Evolutionary conservation across 1,284 basidiomycete genomes (phyloP).

Genomic region (Gomphus bonarii): DNA sequence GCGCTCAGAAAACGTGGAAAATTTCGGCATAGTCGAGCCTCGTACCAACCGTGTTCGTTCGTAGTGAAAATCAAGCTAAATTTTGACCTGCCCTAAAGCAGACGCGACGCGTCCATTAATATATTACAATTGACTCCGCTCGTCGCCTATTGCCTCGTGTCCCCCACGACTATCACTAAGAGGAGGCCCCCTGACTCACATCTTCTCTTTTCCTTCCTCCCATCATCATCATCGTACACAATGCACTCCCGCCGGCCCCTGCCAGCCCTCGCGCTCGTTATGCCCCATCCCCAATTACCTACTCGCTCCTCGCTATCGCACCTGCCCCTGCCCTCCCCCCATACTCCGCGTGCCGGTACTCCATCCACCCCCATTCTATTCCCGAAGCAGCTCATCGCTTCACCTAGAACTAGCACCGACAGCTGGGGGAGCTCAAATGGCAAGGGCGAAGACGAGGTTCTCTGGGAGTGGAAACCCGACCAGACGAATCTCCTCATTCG

Average conservation of each 20-base stretch:
- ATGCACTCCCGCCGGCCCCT: constrained; percentile 27
- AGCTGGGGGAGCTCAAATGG: constrained; percentile 74
- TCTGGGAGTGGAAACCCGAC: constrained; percentile 64
- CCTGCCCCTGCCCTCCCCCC: constrained; percentile 32
- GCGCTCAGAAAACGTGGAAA: too few species aligned
- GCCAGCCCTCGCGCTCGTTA: constrained; percentile 42
- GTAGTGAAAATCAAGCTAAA: not conserved
- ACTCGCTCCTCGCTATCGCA: constrained; percentile 31
- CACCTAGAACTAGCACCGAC: constrained; percentile 62
- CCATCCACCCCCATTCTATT: constrained; percentile 27
- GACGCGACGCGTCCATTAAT: not conserved
- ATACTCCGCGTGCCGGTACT: constrained; percentile 33
- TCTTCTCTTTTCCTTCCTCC: not conserved
- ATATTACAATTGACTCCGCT: not conserved
- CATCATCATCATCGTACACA: constrained; percentile 8
- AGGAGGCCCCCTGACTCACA: not conserved
- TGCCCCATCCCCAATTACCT: constrained; percentile 41
- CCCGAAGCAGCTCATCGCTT: constrained; percentile 34
- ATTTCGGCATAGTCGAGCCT: too few species aligned
- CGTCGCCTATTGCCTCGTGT: not conserved
- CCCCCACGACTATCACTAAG: not conserved
- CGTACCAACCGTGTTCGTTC: too few species aligned
- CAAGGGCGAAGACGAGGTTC: constrained; percentile 45
- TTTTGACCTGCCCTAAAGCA: not conserved
- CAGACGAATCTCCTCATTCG: constrained; percentile 54